Evolutionary conservation across 495 filamentous ascomycete genomes (phyloP), one percentile per base, ranked within the genome.

Genomic region (Talaromyces adpressus): DNA sequence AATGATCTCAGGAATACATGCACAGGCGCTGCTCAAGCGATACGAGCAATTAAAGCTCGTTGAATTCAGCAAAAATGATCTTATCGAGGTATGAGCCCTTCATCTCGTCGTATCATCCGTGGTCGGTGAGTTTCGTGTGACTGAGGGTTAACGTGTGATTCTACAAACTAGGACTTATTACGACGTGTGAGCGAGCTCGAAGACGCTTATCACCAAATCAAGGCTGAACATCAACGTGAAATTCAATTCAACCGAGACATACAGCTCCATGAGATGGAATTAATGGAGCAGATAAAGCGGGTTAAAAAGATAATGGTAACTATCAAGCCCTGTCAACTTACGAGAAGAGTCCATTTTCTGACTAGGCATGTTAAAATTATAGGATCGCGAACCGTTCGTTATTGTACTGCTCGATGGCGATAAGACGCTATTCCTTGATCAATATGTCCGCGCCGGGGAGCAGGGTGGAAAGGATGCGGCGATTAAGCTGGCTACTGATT

Each of bases 331-430:
- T 18, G 5, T 20, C 22, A 11, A 6, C 4, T 23, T 9, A 25
- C 18, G n/a, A 58, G 16, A 36, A 9, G 56, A 18, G 29, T 18
- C 8, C 16, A 9, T n/a, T 22, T 58, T 58, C 56, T 58, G 7
- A 58, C 27, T 2, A 36, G 23, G 8, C 47, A 52, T 62, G 14
- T 22, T 5, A 11, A 52, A 52, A 30, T 49, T 27, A 62, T 70
- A 92, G 89, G 87, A 87, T 54, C 84, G 83, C 57, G 89, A 92
- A 77, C 85, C 88, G 8, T 93, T 91, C 69, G 79, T 92, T 66
- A 71, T 90, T 29, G 81, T 91, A 18, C 76, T 95, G 63, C 82
- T 95, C 59, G 91, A 95, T 69, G 90, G 89, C 29, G 87, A 92
- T 68, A 87, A 86, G 29, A 82, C 91, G 68, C 83, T 93, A 66